Conservation (phyloP, 768 basidiomycete species). For the Steccherinum ochraceum region DNA sequence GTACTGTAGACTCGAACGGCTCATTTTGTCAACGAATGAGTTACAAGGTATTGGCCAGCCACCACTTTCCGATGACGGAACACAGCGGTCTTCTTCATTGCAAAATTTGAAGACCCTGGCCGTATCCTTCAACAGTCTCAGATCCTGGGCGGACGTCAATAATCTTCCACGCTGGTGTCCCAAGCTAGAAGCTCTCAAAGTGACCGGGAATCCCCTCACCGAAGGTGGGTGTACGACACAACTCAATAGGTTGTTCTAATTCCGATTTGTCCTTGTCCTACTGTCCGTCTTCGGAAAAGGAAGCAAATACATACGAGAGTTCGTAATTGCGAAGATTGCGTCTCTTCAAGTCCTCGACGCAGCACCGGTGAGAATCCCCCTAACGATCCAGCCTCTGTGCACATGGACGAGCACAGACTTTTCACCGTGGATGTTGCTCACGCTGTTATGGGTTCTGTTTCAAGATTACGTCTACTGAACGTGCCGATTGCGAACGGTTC, state of each 20-base stretch:
- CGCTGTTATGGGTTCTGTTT: slow-evolving; percentile 2
- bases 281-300: too few relatives aligned
- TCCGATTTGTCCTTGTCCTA: not conserved
- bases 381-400: not conserved
- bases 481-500: slow-evolving; percentile 77
- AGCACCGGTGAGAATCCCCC: slow-evolving; percentile 40
- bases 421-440: not conserved
- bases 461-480: slow-evolving; percentile 65
- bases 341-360: slow-evolving; percentile 59
- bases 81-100: slow-evolving; percentile 7
- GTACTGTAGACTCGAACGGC: slow-evolving; percentile 49
- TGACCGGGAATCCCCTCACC: slow-evolving; percentile 60
- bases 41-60: slow-evolving; percentile 36
- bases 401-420: too few relatives aligned
- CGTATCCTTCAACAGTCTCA: slow-evolving; percentile 54
- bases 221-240: slow-evolving; percentile 49
- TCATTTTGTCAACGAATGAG: slow-evolving; percentile 61
- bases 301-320: slow-evolving; percentile 38
- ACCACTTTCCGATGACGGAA: not conserved
- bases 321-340: slow-evolving; percentile 65
- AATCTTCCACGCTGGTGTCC: slow-evolving; percentile 67
- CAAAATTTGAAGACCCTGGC: slow-evolving; percentile 51
- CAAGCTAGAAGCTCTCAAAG: slow-evolving; percentile 48
- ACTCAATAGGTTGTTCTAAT: not conserved
- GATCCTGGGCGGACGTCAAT: slow-evolving; percentile 59